phyloP scores from a whole-genome alignment of 78 protist genomes.

The Mastigamoeba balamuthi region DNA sequence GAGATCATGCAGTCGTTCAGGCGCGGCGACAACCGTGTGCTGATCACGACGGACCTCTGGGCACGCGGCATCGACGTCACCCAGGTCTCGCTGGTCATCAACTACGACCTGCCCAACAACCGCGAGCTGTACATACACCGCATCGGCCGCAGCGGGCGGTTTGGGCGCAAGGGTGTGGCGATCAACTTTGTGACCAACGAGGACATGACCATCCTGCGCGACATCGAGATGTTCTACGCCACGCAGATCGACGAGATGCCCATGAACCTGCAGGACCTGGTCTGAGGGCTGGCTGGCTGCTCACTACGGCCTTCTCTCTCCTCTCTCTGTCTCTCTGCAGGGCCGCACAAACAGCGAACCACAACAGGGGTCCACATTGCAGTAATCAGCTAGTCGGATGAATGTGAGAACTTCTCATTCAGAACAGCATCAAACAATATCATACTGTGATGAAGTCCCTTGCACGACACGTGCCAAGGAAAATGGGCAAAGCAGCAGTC shows the following conservation, averaged over 20 bases:
- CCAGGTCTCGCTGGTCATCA: constrained; percentile 73
- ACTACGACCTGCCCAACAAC: constrained; percentile 73
- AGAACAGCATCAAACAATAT: too few species aligned
- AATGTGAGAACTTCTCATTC: too few species aligned
- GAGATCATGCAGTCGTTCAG: constrained; percentile 80
- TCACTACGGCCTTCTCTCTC: too few species aligned
- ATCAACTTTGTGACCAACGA: constrained; percentile 64
- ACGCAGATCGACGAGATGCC: constrained; percentile 52
- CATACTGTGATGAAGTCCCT: too few species aligned
- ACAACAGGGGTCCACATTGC: too few species aligned
- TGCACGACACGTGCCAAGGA: too few species aligned
- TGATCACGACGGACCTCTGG: constrained; percentile 92
- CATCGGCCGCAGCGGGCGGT: constrained; percentile 83
- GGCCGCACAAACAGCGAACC: too few species aligned
- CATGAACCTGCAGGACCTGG: neutral
- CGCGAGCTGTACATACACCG: constrained; percentile 61
- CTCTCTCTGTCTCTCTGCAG: too few species aligned
- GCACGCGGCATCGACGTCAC: constrained; percentile 89
- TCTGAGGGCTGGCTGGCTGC: too few species aligned
- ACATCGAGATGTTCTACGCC: constrained; percentile 66
- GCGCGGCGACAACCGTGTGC: constrained; percentile 76
- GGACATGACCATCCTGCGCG: constrained; percentile 59
- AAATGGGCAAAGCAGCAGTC: too few species aligned
- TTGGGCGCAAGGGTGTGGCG: constrained; percentile 89
- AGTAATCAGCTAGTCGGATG: too few species aligned